These are phyloP conservation scores for Fusarium nisikadoi DNA, from an alignment of 2,329 filamentous ascomycete genomes.

Conservation along the genomic window DNA sequence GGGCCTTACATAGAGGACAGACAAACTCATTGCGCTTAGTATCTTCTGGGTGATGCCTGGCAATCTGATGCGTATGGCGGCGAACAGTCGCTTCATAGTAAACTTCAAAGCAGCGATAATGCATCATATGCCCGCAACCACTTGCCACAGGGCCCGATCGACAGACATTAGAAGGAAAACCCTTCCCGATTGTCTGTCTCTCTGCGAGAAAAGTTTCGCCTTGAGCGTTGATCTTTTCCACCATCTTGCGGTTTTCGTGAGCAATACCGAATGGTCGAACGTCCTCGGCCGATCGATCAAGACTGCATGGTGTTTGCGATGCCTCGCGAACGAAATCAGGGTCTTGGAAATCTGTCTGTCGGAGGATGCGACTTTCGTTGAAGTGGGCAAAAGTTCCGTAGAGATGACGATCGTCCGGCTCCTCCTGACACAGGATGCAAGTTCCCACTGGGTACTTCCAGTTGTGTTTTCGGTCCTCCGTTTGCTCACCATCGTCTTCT, in stretches of 20 bases:
- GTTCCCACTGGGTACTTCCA: constrained; percentile 95
- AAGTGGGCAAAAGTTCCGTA: constrained; percentile 95
- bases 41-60: constrained; percentile 90
- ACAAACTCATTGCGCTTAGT: constrained; percentile 87
- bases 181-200: constrained; percentile 86
- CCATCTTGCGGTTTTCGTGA: constrained; percentile 81
- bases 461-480: constrained; percentile 70
- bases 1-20: constrained; percentile 94
- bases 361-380: constrained; percentile 84
- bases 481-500: constrained; percentile 69
- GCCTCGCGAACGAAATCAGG: constrained; percentile 87
- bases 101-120: constrained; percentile 92
- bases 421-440: constrained; percentile 96
- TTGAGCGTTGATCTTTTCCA: constrained; percentile 79
- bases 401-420: constrained; percentile 86
- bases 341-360: constrained; percentile 86
- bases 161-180: constrained; percentile 77
- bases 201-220: constrained; percentile 79
- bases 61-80: constrained; percentile 91
- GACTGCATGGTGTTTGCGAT: constrained; percentile 77
- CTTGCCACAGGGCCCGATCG: constrained; percentile 83
- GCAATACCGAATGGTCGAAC: constrained; percentile 92
- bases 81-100: constrained; percentile 87
- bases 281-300: constrained; percentile 85
- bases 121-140: constrained; percentile 98